Conservation (phyloP, 2,329 filamentous ascomycete genomes). For the Neurospora sp. region DNA sequence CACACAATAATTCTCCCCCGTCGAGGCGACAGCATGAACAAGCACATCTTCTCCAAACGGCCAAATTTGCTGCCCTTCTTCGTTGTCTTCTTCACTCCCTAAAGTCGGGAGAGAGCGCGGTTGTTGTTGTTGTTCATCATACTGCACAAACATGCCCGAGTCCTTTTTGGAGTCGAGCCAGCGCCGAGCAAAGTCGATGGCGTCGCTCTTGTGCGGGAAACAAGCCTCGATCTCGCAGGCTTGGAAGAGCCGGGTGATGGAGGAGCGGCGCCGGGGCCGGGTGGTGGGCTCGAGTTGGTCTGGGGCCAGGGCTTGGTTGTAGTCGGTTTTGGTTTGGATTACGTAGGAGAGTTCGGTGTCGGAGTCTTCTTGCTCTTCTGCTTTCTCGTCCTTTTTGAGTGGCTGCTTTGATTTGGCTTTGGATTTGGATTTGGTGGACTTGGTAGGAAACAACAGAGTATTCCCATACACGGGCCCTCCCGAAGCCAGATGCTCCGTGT, state of each 20-base stretch:
- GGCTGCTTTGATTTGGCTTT: background rate
- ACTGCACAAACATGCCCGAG: constrained; percentile 21
- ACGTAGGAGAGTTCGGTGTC: constrained; percentile 28
- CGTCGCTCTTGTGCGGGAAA: constrained; percentile 24
- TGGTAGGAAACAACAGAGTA: constrained; percentile 7
- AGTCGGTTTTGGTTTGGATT: constrained; percentile 31
- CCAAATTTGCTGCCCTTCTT: constrained; percentile 22
- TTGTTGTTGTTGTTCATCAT: constrained; percentile 13
- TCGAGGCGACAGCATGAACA: constrained; percentile 31
- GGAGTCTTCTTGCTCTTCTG: background rate
- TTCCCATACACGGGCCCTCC: constrained; percentile 5
- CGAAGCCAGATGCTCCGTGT: constrained; percentile 22
- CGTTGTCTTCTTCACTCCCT: background rate
- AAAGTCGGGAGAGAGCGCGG: background rate
- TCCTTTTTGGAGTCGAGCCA: constrained; percentile 15
- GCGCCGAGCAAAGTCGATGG: constrained; percentile 25
- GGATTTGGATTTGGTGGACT: background rate
- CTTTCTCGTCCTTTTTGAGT: background rate
- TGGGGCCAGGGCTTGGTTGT: constrained; percentile 19
- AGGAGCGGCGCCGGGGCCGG: background rate
- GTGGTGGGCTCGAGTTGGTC: background rate
- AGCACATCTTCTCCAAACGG: constrained; percentile 35
- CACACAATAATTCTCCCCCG: constrained; percentile 30
- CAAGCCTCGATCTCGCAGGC: constrained; percentile 29
- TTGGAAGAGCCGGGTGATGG: constrained; percentile 14